Conservation (phyloP, 106 monocot species). For the Dioscorea zingiberensis region DNA sequence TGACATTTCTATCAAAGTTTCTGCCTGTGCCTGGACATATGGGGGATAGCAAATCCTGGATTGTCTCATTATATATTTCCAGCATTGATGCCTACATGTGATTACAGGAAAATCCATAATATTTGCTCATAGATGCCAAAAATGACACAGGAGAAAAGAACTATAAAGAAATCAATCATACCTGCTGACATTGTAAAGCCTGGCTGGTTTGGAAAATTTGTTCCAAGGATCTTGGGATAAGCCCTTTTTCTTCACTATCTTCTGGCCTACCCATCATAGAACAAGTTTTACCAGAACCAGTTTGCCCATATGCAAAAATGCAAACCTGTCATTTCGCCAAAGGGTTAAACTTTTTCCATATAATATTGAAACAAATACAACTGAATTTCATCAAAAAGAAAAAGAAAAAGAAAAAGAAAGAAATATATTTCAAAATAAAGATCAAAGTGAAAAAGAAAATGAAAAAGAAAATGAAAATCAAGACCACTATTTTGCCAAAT, state of each 20-base stretch:
- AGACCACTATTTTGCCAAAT: too few relatives aligned
- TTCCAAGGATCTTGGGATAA: conserved; percentile 87
- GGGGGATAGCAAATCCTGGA: conserved; percentile 66
- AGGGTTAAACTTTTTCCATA: too few relatives aligned
- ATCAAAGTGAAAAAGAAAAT: too few relatives aligned
- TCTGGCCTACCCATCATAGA: conserved; percentile 91
- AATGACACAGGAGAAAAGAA: neutral
- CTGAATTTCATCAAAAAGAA: too few relatives aligned
- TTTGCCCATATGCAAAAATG: conserved; percentile 99
- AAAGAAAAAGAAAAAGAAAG: too few relatives aligned
- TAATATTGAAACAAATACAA: too few relatives aligned
- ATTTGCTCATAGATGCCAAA: neutral
- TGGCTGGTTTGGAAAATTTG: conserved; percentile 79
- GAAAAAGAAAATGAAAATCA: too few relatives aligned
- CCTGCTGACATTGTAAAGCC: conserved; percentile 64
- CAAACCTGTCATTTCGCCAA: conserved; percentile 48
- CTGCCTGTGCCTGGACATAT: conserved; percentile 13
- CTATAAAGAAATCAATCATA: conserved; percentile 7
- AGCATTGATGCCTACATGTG: conserved; percentile 74
- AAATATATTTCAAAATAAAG: too few relatives aligned
- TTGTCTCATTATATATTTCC: conserved; percentile 93
- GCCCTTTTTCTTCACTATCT: conserved; percentile 51
- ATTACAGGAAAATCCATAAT: neutral
- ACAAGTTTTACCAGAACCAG: conserved; percentile 96
- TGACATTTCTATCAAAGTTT: conserved; percentile 32